A percentile compares a stretch with the other conserved stretches of the same genome.
phyloP scores from a whole-genome alignment of 148 eudicot genomes.

The Vaccinium vitisidaea region DNA sequence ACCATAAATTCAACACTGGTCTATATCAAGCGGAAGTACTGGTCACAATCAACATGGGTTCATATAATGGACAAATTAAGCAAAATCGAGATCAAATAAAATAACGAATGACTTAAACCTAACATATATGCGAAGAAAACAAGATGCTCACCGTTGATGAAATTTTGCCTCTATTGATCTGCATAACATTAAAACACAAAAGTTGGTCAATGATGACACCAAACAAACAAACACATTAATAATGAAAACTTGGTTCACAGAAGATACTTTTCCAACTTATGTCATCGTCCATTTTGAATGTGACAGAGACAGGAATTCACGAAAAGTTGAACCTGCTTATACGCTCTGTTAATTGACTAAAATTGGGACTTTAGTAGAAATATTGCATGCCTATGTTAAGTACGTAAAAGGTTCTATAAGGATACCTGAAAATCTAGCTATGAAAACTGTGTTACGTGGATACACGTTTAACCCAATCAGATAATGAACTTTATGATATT shows the following conservation, averaged over 20 bases:
- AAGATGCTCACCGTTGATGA: slow-evolving; percentile 20
- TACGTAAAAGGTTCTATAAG: neutral
- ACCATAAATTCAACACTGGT: no score
- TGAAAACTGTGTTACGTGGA: neutral
- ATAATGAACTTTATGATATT: neutral
- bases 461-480: neutral
- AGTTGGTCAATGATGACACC: neutral
- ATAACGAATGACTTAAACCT: neutral
- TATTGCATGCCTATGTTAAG: neutral
- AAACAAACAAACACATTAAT: neutral
- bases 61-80: neutral
- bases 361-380: neutral
- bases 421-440: neutral
- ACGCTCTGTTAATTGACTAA: neutral
- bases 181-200: slow-evolving; percentile 1
- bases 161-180: slow-evolving; percentile 16
- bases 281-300: neutral
- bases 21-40: neutral
- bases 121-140: neutral
- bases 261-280: neutral
- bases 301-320: neutral
- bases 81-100: neutral
- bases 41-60: neutral
- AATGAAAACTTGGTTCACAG: neutral
- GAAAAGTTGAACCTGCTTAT: neutral